Evolutionary conservation across 495 filamentous ascomycete genomes (phyloP), one percentile per base, ranked within the genome.

Genomic region (Aspergillus carlsbadensis): DNA sequence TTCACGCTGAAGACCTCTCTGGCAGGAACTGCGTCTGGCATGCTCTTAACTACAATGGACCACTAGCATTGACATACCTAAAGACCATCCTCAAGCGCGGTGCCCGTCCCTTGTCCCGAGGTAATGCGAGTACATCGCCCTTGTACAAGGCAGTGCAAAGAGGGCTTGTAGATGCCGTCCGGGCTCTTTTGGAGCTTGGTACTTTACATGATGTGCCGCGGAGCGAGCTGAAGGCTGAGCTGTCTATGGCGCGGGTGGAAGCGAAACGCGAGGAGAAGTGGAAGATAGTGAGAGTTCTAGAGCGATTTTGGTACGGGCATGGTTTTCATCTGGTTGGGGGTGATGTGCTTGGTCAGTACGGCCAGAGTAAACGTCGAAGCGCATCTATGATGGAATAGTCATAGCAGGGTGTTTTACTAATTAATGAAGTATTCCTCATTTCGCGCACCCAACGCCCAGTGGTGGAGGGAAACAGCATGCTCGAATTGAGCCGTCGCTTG

Each of bases 291-390:
- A 41, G 37, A 8, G 1, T 41, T 17, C 6, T 41, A 8, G 14
- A 41, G 14, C 37, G 37, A 10, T 41, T 17, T 41, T 6, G 17
- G 17, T 18, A 17, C 8, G n/a, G 17, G 3, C 37, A 41, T 41
- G 37, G n/a, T n/a, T n/a, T 37, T 13, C 35, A 37, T 37, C 10
- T 37, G 3, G 72, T 54, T 60, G n/a, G n/a, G n/a, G n/a, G n/a
- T n/a, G n/a, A n/a, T n/a, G n/a, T n/a, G n/a, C n/a, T n/a, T n/a
- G n/a, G n/a, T n/a, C n/a, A n/a, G n/a, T n/a, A n/a, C n/a, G n/a
- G n/a, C n/a, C n/a, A n/a, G n/a, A n/a, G n/a, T n/a, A n/a, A n/a
- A n/a, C n/a, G n/a, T n/a, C n/a, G n/a, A n/a, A n/a, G n/a, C n/a
- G n/a, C n/a, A n/a, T n/a, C n/a, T n/a, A n/a, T n/a, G n/a, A n/a